Evolutionary conservation across 2,329 filamentous ascomycete species (phyloP), one percentile per base, ranked within the genome.

Genomic region (Coniochaeta sp.): DNA sequence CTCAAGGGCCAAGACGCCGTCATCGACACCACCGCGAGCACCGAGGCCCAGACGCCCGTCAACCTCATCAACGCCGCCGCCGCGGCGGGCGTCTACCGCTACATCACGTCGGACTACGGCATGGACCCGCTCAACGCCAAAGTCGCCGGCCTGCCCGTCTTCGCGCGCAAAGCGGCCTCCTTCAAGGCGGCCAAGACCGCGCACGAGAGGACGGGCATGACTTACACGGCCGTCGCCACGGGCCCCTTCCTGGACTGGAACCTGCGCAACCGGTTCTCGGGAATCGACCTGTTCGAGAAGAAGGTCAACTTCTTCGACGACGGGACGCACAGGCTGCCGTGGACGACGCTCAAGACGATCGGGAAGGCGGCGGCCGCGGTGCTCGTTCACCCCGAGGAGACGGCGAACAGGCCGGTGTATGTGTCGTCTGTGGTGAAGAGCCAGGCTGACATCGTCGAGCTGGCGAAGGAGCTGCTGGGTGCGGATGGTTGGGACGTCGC

Each of bases 1-100:
- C 71, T 82, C 48, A 54, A 66, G 38, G 74, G 72, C 48, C 71
- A 78, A 55, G 78, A 82, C 60, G 78, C 75, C 3, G 67, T 79
- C 6, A 58, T 82, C 32, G 57, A 60, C 42, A 10, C 22, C 45
- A 53, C 52, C 16, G 4, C 33, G 14, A 50, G 40, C 30, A 12
- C 31, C 8, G 20, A 53, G 50, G 48, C 53, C 51, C 35, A 53
- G 33, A 24, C 42, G 22, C 22, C 40, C 22, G 26, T 35, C 24
- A 26, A 56, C 51, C 18, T 61, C 51, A 58, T 63, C n/a, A 63
- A 61, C 32, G 61, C 58, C 1, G 51, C 56, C 1, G 53, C 58
- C 16, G 56, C 52, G 5, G 61, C 55, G 32, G 54, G 55, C 49
- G 56, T 63, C n/a, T 26, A 51, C 45, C 60, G 61, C n/a, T 59